Percentiles rank a stretch among this genome's conserved stretches.
These are phyloP conservation scores for Medicago arabica DNA, from an alignment of 306 rosid species.

Conservation along the genomic window DNA sequence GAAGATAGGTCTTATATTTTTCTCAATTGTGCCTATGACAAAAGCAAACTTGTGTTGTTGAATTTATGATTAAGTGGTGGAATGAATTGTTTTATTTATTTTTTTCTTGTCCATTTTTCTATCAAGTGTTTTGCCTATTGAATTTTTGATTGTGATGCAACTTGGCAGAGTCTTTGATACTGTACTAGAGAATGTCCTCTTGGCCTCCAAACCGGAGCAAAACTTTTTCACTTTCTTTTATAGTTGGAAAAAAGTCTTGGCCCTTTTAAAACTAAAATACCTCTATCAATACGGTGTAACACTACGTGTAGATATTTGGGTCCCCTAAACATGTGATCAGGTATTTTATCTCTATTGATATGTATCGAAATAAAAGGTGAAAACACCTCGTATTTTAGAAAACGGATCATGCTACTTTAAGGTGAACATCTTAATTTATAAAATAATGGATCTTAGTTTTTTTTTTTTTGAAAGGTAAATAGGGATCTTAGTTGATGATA, in stretches of 20 bases:
- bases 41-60: conserved; percentile 34
- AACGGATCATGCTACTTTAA: no score
- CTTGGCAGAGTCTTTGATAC: background rate
- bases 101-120: background rate
- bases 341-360: background rate
- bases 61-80: conserved; percentile 35
- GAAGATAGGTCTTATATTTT: conserved; percentile 23
- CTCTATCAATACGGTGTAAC: background rate
- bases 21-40: conserved; percentile 34
- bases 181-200: background rate
- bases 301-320: background rate
- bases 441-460: no score
- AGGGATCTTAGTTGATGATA: no score
- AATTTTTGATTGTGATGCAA: conserved; percentile 19
- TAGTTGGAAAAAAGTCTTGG: background rate
- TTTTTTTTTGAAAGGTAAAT: no score
- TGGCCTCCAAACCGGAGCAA: background rate
- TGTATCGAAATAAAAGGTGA: background rate
- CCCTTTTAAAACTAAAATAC: background rate
- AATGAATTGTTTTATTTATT: conserved; percentile 33
- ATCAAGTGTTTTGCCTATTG: background rate
- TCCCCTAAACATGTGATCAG: background rate
- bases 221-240: background rate
- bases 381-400: background rate
- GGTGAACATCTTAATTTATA: no score